Conservation (phyloP, 164 flowering plant genomes). For the Vitis rupestris region DNA sequence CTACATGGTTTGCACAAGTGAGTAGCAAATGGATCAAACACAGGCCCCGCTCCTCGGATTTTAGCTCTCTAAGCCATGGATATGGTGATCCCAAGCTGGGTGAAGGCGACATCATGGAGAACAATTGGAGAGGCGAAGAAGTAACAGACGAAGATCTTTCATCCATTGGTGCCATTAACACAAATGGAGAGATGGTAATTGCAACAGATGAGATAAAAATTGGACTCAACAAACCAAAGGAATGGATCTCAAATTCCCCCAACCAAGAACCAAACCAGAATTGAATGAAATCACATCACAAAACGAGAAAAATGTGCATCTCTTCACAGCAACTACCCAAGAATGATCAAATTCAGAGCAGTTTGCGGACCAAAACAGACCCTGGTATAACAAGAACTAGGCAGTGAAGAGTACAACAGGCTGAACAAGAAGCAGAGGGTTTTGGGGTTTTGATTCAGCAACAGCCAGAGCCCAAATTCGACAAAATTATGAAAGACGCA, state of each 20-base stretch:
- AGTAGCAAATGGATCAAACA: slow-evolving; percentile 45
- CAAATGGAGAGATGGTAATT: background rate
- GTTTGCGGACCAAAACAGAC: background rate
- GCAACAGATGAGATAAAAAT: background rate
- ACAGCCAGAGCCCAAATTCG: background rate
- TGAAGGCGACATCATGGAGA: slow-evolving; percentile 44
- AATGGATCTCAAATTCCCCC: background rate
- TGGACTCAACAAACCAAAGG: too few relatives aligned
- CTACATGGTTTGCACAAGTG: slow-evolving; percentile 51
- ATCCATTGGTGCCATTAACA: slow-evolving; percentile 31
- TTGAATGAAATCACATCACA: background rate
- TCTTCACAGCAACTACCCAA: background rate
- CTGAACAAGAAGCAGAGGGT: background rate
- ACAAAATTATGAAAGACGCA: background rate
- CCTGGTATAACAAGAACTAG: background rate
- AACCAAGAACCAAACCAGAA: background rate
- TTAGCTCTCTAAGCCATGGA: slow-evolving; percentile 46
- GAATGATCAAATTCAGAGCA: background rate
- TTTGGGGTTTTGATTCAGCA: background rate
- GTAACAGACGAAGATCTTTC: slow-evolving; percentile 49
- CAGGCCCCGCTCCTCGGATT: slow-evolving; percentile 57
- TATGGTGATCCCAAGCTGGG: slow-evolving; percentile 43
- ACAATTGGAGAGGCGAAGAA: slow-evolving; percentile 47
- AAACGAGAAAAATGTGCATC: background rate
- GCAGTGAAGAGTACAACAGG: background rate